Percentiles rank a stretch among this genome's conserved stretches.
Conservation (phyloP, 129 eudicot genomes). For the Arctium lappa region DNA sequence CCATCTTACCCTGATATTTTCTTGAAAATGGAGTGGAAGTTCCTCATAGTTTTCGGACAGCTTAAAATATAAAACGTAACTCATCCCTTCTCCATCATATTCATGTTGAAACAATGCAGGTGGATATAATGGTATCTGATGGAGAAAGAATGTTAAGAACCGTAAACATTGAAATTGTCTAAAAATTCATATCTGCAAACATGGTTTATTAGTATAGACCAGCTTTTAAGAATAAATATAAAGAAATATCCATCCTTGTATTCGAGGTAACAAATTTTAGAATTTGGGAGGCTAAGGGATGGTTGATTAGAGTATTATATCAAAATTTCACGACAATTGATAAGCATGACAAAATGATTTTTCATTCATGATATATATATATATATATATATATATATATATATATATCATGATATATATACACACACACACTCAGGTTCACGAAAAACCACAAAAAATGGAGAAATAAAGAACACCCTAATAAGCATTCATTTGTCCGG, state of each 20-base stretch:
- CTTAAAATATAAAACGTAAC: slow-evolving; percentile 77
- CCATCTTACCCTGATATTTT: slow-evolving; percentile 64
- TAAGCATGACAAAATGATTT: background rate
- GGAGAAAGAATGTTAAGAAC: background rate
- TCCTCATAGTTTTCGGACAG: slow-evolving; percentile 69
- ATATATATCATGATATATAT: too few relatives aligned
- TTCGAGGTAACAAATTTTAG: background rate
- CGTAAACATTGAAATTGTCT: background rate
- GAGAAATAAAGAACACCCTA: too few relatives aligned
- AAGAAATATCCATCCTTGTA: background rate
- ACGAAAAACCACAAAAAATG: background rate
- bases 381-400: too few relatives aligned
- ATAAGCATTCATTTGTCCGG: too few relatives aligned
- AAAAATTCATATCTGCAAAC: background rate
- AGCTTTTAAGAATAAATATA: background rate
- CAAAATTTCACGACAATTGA: background rate
- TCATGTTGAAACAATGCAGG: slow-evolving; percentile 76
- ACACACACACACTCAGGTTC: background rate
- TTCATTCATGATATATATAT: too few relatives aligned
- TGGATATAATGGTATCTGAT: slow-evolving; percentile 87
- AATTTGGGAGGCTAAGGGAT: background rate
- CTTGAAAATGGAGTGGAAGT: slow-evolving; percentile 79
- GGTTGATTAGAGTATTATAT: slow-evolving; percentile 1
- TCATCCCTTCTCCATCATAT: slow-evolving; percentile 90
- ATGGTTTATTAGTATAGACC: background rate